phyloP scores from a whole-genome alignment of 805 yeast species.

The Blastobotrys attinorum region DNA sequence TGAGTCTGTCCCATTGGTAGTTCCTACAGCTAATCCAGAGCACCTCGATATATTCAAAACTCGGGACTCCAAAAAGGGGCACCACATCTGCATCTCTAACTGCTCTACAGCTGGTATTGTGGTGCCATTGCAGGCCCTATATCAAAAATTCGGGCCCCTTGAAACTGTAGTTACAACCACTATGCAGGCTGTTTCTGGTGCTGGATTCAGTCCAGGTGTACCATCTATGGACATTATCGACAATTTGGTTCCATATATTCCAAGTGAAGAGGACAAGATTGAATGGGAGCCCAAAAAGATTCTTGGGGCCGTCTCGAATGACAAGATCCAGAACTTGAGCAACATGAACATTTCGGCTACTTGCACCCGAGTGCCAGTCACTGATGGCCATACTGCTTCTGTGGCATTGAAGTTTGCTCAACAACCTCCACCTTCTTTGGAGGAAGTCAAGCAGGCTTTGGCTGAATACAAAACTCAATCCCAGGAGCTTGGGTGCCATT shows the following conservation, averaged over 20 bases:
- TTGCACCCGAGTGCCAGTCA: slow-evolving; percentile 93
- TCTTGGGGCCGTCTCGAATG: slow-evolving; percentile 50
- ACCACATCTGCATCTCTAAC: slow-evolving; percentile 89
- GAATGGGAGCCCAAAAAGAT: slow-evolving; percentile 98
- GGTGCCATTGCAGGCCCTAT: slow-evolving; percentile 92
- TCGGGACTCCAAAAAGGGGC: slow-evolving; percentile 55
- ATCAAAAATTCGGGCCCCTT: slow-evolving; percentile 83
- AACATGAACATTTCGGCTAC: slow-evolving; percentile 88
- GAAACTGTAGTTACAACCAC: slow-evolving; percentile 84
- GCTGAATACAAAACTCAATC: slow-evolving; percentile 80
- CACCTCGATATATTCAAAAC: slow-evolving; percentile 73
- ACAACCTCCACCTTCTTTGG: slow-evolving; percentile 79
- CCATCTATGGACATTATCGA: slow-evolving; percentile 92
- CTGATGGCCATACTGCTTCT: slow-evolving; percentile 97
- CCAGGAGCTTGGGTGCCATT: slow-evolving; percentile 64
- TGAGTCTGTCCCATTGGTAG: slow-evolving; percentile 81
- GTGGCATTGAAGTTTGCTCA: slow-evolving; percentile 76
- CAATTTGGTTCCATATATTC: slow-evolving; percentile 87
- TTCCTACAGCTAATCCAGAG: slow-evolving; percentile 90
- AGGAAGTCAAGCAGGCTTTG: slow-evolving; percentile 63
- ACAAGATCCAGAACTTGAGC: slow-evolving; percentile 49
- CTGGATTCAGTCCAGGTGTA: slow-evolving; percentile 97
- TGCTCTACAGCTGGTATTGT: slow-evolving; percentile 98
- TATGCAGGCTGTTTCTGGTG: slow-evolving; percentile 96
- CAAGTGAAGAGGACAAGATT: slow-evolving; percentile 97